A percentile compares a stretch with the other conserved stretches of the same genome.
Evolutionary conservation across 495 filamentous ascomycete genomes (phyloP).

Genomic region (Apodospora peruviana): DNA sequence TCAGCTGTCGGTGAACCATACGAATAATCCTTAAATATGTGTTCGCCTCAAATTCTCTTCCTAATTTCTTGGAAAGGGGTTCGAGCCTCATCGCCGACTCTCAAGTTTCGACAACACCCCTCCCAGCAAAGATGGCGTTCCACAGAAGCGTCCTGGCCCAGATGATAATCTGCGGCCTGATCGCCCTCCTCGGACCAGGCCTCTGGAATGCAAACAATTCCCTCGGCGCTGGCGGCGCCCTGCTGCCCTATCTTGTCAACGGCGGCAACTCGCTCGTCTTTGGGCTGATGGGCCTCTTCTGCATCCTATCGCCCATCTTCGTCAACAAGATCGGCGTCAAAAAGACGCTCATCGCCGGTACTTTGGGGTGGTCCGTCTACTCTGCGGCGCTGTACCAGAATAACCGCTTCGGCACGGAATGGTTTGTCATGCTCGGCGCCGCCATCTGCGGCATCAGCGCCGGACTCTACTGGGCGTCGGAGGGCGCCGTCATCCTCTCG

Average conservation of each 20-base stretch:
- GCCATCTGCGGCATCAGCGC: slow-evolving; percentile 52
- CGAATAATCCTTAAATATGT: no score
- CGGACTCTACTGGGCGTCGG: slow-evolving; percentile 52
- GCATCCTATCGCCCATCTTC: slow-evolving; percentile 38
- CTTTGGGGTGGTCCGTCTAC: slow-evolving; percentile 52
- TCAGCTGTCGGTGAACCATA: no score
- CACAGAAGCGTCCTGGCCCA: slow-evolving; percentile 44
- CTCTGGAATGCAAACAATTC: slow-evolving; percentile 57
- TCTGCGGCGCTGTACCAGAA: slow-evolving; percentile 54
- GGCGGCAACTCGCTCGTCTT: slow-evolving; percentile 54
- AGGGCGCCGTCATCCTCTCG: slow-evolving; percentile 49
- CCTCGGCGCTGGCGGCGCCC: slow-evolving; percentile 53
- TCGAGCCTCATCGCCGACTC: no score
- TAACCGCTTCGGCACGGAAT: slow-evolving; percentile 51
- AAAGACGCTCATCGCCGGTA: slow-evolving; percentile 49
- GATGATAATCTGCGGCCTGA: slow-evolving; percentile 48
- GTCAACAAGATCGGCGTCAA: slow-evolving; percentile 50
- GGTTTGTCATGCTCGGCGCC: slow-evolving; percentile 53
- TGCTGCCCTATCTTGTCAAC: slow-evolving; percentile 52
- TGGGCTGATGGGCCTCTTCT: slow-evolving; percentile 13
- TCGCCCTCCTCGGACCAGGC: slow-evolving; percentile 53
- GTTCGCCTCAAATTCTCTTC: no score
- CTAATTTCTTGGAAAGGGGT: no score
- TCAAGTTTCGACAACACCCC: no score
- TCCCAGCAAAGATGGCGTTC: not conserved